Evolutionary conservation across 148 eudicot species (phyloP).

Genomic region (Spergularia bocconei): DNA sequence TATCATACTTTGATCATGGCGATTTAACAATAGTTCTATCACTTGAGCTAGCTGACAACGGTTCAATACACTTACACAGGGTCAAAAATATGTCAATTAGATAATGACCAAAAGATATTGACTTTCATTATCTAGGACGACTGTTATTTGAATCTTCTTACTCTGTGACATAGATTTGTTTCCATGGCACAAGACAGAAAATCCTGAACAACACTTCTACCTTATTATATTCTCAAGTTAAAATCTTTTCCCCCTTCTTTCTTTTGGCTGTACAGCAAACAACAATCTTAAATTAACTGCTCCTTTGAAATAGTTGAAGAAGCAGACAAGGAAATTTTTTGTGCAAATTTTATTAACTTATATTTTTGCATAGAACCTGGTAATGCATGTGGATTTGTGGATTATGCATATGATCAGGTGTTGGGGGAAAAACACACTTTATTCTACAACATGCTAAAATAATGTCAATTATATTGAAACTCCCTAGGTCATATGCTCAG

Average conservation of each 20-base stretch:
- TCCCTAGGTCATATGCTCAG: constrained; percentile 1
- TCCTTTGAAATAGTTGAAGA: constrained; percentile 4
- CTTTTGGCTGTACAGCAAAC: constrained; percentile 2
- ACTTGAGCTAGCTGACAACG: no score
- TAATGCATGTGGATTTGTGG: constrained; percentile 5
- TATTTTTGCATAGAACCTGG: constrained; percentile 3
- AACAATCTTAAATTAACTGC: constrained; percentile 4
- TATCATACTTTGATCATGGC: no score
- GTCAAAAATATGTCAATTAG: no score
- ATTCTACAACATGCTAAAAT: background rate
- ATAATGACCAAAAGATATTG: background rate
- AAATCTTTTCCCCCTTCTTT: background rate
- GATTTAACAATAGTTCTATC: no score
- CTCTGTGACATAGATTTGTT: constrained; percentile 8
- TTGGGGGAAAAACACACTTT: background rate
- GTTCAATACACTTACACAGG: no score
- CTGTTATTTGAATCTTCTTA: background rate
- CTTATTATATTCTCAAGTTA: background rate
- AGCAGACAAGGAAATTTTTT: no score
- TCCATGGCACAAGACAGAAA: constrained; percentile 5
- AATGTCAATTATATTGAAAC: background rate
- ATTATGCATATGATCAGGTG: background rate
- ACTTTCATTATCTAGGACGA: background rate
- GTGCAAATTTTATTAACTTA: no score
- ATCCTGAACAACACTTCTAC: background rate